Conservation (phyloP, 2,329 filamentous ascomycete genomes). For the Stagonosporopsis rhizophila region DNA sequence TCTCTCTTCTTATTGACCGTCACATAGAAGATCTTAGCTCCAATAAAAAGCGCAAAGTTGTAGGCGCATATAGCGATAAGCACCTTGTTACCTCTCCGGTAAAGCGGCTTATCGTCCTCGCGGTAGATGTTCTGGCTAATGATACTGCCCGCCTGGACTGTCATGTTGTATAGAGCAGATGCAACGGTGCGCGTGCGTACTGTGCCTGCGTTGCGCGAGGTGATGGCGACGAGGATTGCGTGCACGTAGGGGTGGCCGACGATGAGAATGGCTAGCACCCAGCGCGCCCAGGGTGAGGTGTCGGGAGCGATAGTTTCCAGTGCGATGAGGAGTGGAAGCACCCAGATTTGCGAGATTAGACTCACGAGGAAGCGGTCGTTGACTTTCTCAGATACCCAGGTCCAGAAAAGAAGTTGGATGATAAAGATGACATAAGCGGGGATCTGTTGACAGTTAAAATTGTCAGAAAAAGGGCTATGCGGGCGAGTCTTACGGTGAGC, state of each 20-base stretch:
- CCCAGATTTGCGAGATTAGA: constrained; percentile 50
- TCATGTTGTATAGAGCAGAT: constrained; percentile 54
- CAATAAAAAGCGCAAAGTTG: constrained; percentile 60
- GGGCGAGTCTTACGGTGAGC: constrained; percentile 35
- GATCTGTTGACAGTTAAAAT: constrained; percentile 32
- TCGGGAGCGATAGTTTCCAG: constrained; percentile 41
- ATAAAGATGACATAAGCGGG: constrained; percentile 58
- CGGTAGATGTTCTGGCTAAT: constrained; percentile 59
- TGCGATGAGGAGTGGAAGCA: constrained; percentile 48
- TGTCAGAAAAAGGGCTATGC: not conserved
- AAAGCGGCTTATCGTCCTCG: constrained; percentile 59
- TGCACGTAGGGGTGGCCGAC: constrained; percentile 55
- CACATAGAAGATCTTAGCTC: constrained; percentile 62
- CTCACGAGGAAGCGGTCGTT: constrained; percentile 60
- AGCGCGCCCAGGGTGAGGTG: constrained; percentile 50
- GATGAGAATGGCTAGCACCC: constrained; percentile 48
- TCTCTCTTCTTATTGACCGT: constrained; percentile 55
- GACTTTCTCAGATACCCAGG: constrained; percentile 58
- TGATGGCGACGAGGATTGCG: constrained; percentile 54
- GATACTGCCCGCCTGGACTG: constrained; percentile 42
- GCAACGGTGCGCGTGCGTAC: constrained; percentile 55
- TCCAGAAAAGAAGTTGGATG: constrained; percentile 59
- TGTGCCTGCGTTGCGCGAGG: constrained; percentile 52
- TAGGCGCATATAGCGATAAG: constrained; percentile 60
- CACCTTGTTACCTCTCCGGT: constrained; percentile 62